Evolutionary conservation across 495 filamentous ascomycete genomes (phyloP).

Genomic region (Extremus antarcticus): DNA sequence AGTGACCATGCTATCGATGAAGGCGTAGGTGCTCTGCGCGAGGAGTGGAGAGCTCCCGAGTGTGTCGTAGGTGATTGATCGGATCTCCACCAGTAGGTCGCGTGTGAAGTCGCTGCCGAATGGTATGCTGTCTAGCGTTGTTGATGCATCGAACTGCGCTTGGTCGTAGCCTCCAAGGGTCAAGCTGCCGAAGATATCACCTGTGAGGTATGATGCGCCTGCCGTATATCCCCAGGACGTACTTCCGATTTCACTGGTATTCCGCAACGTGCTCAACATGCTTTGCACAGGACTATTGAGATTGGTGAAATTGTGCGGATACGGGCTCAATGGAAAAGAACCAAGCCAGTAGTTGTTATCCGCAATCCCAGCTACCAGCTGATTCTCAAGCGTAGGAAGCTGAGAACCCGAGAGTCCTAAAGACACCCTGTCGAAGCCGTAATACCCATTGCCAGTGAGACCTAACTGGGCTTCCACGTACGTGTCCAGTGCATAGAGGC

Average conservation of each 20-base stretch:
- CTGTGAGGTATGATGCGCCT: slow-evolving; percentile 20
- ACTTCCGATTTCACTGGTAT: slow-evolving; percentile 19
- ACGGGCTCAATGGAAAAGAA: slow-evolving; percentile 20
- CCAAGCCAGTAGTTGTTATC: slow-evolving; percentile 30
- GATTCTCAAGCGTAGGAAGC: slow-evolving; percentile 15
- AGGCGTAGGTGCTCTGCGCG: slow-evolving; percentile 3
- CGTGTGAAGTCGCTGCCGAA: slow-evolving; percentile 7
- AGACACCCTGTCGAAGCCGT: slow-evolving; percentile 26
- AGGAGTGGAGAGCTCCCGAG: slow-evolving; percentile 10
- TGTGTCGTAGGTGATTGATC: slow-evolving; percentile 6
- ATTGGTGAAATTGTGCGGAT: slow-evolving; percentile 25
- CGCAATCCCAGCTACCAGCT: slow-evolving; percentile 23
- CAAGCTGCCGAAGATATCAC: slow-evolving; percentile 10
- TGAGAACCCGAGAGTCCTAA: slow-evolving; percentile 21
- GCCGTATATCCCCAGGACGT: slow-evolving; percentile 29
- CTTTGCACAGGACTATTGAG: slow-evolving; percentile 23
- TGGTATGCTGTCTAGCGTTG: slow-evolving; percentile 2
- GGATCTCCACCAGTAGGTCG: slow-evolving; percentile 9
- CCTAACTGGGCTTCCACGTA: slow-evolving; percentile 18
- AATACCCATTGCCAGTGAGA: slow-evolving; percentile 23
- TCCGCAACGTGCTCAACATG: slow-evolving; percentile 19
- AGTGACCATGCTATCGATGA: slow-evolving; percentile 16
- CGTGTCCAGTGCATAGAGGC: slow-evolving; percentile 21
- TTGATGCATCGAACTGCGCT: slow-evolving; percentile 1
- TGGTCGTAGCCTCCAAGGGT: slow-evolving; percentile 20